Conservation (phyloP, 1,284 basidiomycete species). For the Leccinum variabile region DNA sequence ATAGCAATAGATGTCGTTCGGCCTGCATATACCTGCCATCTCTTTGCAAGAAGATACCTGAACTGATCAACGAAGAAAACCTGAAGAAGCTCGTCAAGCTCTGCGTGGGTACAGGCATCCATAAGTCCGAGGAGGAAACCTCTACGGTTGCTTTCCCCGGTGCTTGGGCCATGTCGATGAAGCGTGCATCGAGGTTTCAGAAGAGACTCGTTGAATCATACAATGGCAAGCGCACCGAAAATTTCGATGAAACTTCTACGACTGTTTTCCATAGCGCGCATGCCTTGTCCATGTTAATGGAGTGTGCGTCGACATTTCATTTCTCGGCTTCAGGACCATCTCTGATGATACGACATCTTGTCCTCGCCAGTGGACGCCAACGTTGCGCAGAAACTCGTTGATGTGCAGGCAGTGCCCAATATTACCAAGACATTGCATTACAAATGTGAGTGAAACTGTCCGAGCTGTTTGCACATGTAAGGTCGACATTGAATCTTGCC, state of each 20-base stretch:
- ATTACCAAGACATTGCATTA: too few species aligned
- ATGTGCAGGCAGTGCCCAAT: too few species aligned
- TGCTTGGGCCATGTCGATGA: neutral
- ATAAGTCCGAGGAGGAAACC: neutral
- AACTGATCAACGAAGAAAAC: constrained; percentile 23
- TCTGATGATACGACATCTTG: too few species aligned
- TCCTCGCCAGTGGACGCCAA: too few species aligned
- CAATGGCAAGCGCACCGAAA: constrained; percentile 8
- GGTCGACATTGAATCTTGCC: too few species aligned
- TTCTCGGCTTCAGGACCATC: too few species aligned
- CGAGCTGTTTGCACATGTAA: too few species aligned
- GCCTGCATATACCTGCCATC: constrained; percentile 33
- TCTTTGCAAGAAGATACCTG: constrained; percentile 23
- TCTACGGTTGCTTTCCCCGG: too few species aligned
- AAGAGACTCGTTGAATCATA: constrained; percentile 20
- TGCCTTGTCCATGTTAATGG: constrained; percentile 26
- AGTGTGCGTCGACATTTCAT: constrained; percentile 12
- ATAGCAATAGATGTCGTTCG: constrained; percentile 8
- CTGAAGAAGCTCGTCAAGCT: constrained; percentile 6
- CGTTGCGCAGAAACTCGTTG: too few species aligned
- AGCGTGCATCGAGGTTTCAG: neutral
- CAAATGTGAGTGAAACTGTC: too few species aligned
- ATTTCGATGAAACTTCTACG: neutral
- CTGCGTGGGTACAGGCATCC: neutral
- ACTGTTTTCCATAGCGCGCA: constrained; percentile 30